Conservation (phyloP, 2,329 filamentous ascomycete species). For the Trichoderma sp. region DNA sequence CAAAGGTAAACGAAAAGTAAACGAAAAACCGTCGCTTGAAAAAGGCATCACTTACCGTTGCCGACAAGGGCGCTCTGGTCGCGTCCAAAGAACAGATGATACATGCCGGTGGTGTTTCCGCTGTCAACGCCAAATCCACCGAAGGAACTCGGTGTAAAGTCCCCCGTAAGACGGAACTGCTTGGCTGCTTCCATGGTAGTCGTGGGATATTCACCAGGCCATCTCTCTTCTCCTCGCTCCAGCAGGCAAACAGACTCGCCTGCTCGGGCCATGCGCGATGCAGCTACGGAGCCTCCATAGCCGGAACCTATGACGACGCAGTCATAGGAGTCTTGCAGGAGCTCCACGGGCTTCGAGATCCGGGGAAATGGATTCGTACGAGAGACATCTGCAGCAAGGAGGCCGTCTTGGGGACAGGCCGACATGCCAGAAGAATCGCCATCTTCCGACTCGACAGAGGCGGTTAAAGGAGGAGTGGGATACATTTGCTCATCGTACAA, state of each 20-base stretch:
- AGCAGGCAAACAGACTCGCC: constrained; percentile 63
- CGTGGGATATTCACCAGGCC: constrained; percentile 66
- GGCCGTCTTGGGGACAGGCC: background rate
- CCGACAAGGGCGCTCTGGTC: constrained; percentile 65
- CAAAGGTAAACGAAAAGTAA: background rate
- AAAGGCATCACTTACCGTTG: constrained; percentile 48
- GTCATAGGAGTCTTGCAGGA: constrained; percentile 62
- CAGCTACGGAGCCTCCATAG: constrained; percentile 68
- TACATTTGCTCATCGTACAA: background rate
- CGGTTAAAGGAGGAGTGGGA: constrained; percentile 6
- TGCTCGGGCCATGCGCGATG: constrained; percentile 62
- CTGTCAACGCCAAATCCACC: constrained; percentile 43
- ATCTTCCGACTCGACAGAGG: background rate
- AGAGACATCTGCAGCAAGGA: background rate
- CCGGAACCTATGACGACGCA: constrained; percentile 69
- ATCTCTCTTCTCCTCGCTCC: constrained; percentile 65
- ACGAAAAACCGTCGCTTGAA: too few species aligned
- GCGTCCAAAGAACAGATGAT: constrained; percentile 63
- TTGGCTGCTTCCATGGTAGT: constrained; percentile 49
- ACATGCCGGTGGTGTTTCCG: constrained; percentile 63
- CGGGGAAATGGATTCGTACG: constrained; percentile 49
- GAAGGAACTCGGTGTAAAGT: constrained; percentile 49
- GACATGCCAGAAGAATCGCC: background rate
- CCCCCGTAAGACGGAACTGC: constrained; percentile 60
- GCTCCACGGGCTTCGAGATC: constrained; percentile 59